Percentiles rank a stretch among this genome's conserved stretches.
phyloP scores from a whole-genome alignment of 768 basidiomycete genomes.

The Trametes gibbosa region DNA sequence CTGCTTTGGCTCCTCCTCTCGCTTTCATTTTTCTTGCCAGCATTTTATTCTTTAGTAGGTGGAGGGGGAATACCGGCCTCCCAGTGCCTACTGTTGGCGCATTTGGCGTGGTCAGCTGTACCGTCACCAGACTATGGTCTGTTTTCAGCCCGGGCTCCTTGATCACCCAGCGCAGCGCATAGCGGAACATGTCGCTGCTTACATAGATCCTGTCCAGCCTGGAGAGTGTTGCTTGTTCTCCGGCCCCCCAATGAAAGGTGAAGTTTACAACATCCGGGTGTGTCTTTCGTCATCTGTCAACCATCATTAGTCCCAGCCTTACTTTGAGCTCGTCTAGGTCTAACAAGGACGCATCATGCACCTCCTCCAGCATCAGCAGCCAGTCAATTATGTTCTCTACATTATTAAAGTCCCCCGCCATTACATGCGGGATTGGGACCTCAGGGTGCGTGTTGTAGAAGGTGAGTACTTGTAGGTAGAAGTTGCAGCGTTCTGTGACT shows the following conservation, averaged over 20 bases:
- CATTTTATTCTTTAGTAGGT: background rate
- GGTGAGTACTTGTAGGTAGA: background rate
- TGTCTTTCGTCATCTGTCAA: background rate
- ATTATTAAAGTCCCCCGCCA: constrained; percentile 7
- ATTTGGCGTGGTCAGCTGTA: background rate
- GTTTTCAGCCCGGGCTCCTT: too few relatives aligned
- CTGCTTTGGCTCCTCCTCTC: background rate
- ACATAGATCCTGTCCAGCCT: background rate
- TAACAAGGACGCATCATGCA: background rate
- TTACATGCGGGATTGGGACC: background rate
- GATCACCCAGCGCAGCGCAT: too few relatives aligned
- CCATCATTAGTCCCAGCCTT: background rate
- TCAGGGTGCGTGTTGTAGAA: background rate
- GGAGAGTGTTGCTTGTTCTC: too few relatives aligned
- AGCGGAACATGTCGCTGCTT: too few relatives aligned
- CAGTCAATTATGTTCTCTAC: background rate
- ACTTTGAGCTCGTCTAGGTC: background rate
- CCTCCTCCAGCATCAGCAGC: background rate
- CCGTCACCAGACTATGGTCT: background rate
- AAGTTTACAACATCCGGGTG: too few relatives aligned
- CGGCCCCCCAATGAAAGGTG: too few relatives aligned
- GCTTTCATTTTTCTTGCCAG: background rate
- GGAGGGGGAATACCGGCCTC: background rate
- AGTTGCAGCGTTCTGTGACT: background rate
- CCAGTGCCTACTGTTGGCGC: background rate